phyloP scores from a whole-genome alignment of 2,329 filamentous ascomycete species.

The Cladophialophora bantiana region DNA sequence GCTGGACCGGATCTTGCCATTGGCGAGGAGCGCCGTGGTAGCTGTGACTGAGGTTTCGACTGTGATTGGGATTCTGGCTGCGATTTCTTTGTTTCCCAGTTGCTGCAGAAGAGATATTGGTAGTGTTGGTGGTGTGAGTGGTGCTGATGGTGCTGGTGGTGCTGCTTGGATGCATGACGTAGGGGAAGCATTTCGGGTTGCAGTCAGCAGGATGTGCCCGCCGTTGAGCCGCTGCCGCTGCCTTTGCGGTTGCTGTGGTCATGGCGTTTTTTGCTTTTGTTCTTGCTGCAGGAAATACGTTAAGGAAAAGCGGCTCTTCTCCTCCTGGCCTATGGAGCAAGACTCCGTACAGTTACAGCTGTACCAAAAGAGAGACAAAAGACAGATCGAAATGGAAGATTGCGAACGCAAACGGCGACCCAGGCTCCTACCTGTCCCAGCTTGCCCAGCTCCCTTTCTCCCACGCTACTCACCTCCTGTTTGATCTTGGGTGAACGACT shows the following conservation, averaged over 20 bases:
- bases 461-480: conserved; percentile 23
- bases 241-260: not conserved
- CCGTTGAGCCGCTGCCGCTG: not conserved
- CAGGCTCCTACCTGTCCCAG: conserved; percentile 5
- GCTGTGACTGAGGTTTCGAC: conserved; percentile 15
- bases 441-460: conserved; percentile 1
- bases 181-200: conserved; percentile 9
- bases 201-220: not conserved
- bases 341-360: not conserved
- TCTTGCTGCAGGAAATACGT: not conserved
- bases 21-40: conserved; percentile 7
- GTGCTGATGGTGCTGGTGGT: not conserved
- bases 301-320: conserved; percentile 13
- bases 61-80: conserved; percentile 14
- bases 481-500: conserved; percentile 5
- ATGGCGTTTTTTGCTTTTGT: not conserved
- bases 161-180: conserved; percentile 14
- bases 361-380: conserved; percentile 5
- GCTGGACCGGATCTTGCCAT: conserved; percentile 10
- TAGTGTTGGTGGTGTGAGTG: not conserved
- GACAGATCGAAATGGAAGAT: conserved; percentile 12
- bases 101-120: not conserved
- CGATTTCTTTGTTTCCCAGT: conserved; percentile 13
- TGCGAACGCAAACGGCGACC: not conserved
- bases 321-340: not conserved